Evolutionary conservation across 805 yeast species (phyloP), one percentile per base, ranked within the genome.

Genomic region (Hanseniaspora nectarophila): DNA sequence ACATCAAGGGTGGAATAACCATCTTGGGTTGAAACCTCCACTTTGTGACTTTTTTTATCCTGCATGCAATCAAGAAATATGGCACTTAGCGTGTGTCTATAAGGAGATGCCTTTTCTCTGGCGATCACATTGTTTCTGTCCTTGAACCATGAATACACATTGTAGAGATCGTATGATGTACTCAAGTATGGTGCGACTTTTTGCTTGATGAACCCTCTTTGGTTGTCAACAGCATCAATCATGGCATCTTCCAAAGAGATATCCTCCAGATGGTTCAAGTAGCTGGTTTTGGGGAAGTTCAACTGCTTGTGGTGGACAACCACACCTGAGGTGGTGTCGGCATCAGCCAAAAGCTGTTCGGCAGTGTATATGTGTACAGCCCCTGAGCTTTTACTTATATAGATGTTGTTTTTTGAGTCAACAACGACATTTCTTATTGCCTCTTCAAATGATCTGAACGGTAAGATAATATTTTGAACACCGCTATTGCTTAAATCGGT

Each of bases 321-420:
- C 5, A 33, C 15, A 13, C 38, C 7, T 31, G 34, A 10, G n/a
- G 5, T 31, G 15, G 24, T 18, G 2, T n/a, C 33, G 5, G 6
- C 15, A 9, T 21, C 40, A 13, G 40, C 26, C 4, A 26, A 37
- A 9, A 42, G 70, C 18, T 42, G 33, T 9, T 42, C 26, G 5
- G 24, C 23, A 5, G 23, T 10, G 21, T 42, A 42, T 53, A 88
- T 70, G 66, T 89, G 97, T 3, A 89, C 84, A 51, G 95, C 73
- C 0, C 95, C 94, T 50, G 80, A 82, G 59, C 89, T 95, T 63
- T 89, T 97, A 51, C 83, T 75, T 2, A 89, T 72, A 50, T 84
- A 76, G 53, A 89, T 13, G 8, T 42, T 42, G 4, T 29, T 20
- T 29, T 29, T 42, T 7, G 34, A 28, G 23, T 42, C 45, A 44